phyloP scores from a whole-genome alignment of 169 alveolate species.

The Plasmodium gallinaceum region DNA sequence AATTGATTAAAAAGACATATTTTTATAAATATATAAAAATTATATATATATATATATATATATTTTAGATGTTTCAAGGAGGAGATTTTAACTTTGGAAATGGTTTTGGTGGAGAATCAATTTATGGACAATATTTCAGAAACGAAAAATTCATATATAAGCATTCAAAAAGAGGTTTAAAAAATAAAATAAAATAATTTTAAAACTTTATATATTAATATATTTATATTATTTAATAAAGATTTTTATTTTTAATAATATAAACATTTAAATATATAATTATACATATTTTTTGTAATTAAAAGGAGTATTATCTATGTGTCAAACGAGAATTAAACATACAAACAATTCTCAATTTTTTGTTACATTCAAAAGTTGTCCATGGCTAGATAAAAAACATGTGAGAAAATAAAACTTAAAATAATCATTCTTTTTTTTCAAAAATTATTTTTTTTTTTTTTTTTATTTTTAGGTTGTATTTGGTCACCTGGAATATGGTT shows the following conservation, averaged over 20 bases:
- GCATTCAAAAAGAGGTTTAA: constrained; percentile 88
- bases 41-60: neutral
- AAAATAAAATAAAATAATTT: neutral
- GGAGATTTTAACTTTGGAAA: constrained; percentile 91
- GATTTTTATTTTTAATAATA: constrained; percentile 30
- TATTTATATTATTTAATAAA: constrained; percentile 67
- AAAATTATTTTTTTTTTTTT: neutral
- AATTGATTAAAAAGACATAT: neutral
- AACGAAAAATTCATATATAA: constrained; percentile 85
- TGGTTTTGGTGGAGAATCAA: constrained; percentile 91
- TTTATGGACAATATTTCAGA: constrained; percentile 90
- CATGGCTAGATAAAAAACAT: constrained; percentile 95
- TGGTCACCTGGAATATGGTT: constrained; percentile 88
- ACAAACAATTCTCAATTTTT: constrained; percentile 94
- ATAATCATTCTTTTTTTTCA: constrained; percentile 5
- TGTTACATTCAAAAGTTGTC: constrained; percentile 94
- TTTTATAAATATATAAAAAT: neutral
- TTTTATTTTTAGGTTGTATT: constrained; percentile 84
- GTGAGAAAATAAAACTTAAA: constrained; percentile 58
- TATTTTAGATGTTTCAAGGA: constrained; percentile 89
- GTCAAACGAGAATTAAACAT: constrained; percentile 86
- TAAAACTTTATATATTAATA: constrained; percentile 23
- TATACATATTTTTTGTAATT: neutral
- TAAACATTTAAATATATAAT: constrained; percentile 20
- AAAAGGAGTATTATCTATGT: constrained; percentile 89